phyloP scores from a whole-genome alignment of 1,139 yeast species.

The Pichia sp. region DNA sequence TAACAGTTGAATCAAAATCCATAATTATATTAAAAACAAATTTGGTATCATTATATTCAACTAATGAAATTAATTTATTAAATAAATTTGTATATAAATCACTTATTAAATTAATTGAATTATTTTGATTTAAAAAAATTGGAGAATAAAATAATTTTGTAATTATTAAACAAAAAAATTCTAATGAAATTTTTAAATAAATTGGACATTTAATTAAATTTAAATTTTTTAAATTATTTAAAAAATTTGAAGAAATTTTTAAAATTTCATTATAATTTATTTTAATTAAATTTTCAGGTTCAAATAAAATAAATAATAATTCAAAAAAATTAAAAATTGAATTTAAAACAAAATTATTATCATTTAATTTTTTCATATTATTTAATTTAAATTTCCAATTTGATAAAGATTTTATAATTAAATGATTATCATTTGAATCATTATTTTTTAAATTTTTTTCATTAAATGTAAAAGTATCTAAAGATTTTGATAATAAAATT shows the following conservation, averaged over 20 bases:
- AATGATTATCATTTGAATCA: conserved; percentile 9
- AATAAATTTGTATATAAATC: conserved; percentile 7
- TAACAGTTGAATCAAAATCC: conserved; percentile 17
- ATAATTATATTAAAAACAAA: conserved; percentile 13
- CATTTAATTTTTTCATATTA: conserved; percentile 2
- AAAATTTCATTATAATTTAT: conserved; percentile 5
- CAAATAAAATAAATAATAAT: conserved; percentile 17
- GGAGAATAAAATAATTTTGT: conserved; percentile 22
- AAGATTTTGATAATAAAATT: conserved; percentile 17
- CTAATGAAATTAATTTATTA: conserved; percentile 9
- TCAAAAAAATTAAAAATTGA: conserved; percentile 15
- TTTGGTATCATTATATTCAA: conserved; percentile 15
- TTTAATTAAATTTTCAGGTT: conserved; percentile 12
- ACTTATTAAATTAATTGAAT: not conserved
- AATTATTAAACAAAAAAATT: conserved; percentile 18
- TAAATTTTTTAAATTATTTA: conserved; percentile 4
- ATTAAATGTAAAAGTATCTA: conserved; percentile 21
- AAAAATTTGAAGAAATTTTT: conserved; percentile 3
- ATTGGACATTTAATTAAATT: conserved; percentile 18
- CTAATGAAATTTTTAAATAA: conserved; percentile 17
- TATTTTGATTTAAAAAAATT: not conserved
- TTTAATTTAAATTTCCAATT: conserved; percentile 22
- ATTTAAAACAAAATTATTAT: conserved; percentile 3
- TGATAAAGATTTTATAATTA: conserved; percentile 21
- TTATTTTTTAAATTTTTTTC: conserved; percentile 15